Evolutionary conservation across 2,329 filamentous ascomycete genomes (phyloP), one percentile per base, ranked within the genome.

Genomic region (Emmonsiellopsis sp.): DNA sequence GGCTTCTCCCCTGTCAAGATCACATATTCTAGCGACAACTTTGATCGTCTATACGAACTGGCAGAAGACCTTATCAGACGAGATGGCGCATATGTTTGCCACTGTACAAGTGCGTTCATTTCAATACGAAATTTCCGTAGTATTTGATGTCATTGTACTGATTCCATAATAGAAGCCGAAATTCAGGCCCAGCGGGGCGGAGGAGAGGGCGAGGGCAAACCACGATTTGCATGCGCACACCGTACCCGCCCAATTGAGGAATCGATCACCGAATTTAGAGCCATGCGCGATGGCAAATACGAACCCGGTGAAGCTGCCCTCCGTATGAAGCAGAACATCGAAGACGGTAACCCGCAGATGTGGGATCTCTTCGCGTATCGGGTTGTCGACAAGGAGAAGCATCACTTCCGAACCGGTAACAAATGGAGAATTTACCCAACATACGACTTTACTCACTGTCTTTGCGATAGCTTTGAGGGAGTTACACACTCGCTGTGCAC

Each of bases 361-460:
- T 96, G 92, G 92, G 92, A 97, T 76, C 73, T 95, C 52, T 87
- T 88, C 1, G 92, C 92, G 13, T 97, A 95, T 71, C 83, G 92
- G 56, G 85, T 97, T 53, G 83, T 87, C 42, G 73, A 81, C 54
- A 77, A 77, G 43, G 56, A 64, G 15, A 52, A 53, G 64, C 65
- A 61, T 43, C 89, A 95, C 67, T 83, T 89, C 70, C 81, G 88
- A 37, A 95, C 91, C 0, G 89, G 87, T 32, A 76, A 81, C 59
- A 83, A 86, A 65, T 97, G 91, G 90, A 86, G 84, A 70, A 95
- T 96, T 58, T 96, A 95, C 68, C 93, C 93, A 0, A 94, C 92
- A 0, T 96, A 96, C 65, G 91, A 95, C 68, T 94, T 94, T 67
- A 87, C 86, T 0, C 89, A 94, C 74, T 95, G 88, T 69, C 76